These are phyloP conservation scores for Podaxis mareebaensis DNA, from an alignment of 768 basidiomycete species.

Conservation along the genomic window DNA sequence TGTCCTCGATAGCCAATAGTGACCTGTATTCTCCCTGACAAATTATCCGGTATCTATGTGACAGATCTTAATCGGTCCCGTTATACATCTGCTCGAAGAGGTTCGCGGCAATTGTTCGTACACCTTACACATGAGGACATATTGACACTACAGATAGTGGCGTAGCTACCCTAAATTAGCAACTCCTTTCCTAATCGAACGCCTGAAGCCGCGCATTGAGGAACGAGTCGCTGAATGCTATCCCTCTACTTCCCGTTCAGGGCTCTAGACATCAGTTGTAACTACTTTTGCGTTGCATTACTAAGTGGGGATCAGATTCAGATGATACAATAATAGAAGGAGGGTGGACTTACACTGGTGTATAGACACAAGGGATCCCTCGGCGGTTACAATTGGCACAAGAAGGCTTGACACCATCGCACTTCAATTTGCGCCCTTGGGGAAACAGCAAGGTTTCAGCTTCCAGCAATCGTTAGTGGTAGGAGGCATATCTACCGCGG, in stretches of 20 bases:
- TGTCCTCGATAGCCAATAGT: not conserved
- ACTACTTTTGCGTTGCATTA: conserved; percentile 5
- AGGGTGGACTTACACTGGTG: conserved; percentile 59
- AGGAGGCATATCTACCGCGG: conserved; percentile 43
- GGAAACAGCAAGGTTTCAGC: not conserved
- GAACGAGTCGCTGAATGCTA: conserved; percentile 17
- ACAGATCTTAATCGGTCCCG: not conserved
- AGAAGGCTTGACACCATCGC: conserved; percentile 62
- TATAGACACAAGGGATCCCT: conserved; percentile 57
- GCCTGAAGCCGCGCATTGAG: conserved; percentile 27
- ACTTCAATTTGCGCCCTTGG: conserved; percentile 45
- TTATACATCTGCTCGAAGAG: not conserved
- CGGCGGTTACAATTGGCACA: conserved; percentile 69
- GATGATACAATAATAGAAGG: not conserved
- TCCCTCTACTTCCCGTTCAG: not conserved
- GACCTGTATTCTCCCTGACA: not conserved
- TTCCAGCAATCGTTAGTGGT: not conserved
- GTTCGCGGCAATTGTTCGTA: conserved; percentile 12
- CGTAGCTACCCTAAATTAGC: conserved; percentile 9
- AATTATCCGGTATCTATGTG: not conserved
- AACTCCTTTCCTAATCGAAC: not conserved
- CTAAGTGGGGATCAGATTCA: conserved; percentile 16
- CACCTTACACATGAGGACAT: conserved; percentile 7
- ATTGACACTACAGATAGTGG: not conserved
- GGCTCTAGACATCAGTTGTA: not conserved